phyloP scores from a whole-genome alignment of 2,329 filamentous ascomycete species.

The Hymenoscyphus linearis region DNA sequence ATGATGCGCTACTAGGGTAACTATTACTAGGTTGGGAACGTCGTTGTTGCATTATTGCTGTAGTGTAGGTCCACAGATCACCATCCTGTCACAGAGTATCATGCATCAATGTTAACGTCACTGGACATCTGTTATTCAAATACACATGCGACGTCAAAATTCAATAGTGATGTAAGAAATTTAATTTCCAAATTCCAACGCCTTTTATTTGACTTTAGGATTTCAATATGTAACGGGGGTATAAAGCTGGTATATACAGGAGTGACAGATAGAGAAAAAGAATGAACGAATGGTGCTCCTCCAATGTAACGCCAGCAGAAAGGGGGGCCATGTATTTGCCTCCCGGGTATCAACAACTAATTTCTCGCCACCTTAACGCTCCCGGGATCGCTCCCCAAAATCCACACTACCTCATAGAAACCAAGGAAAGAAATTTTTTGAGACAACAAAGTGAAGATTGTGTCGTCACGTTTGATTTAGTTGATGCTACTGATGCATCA shows the following conservation, averaged over 20 bases:
- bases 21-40: background rate
- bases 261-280: background rate
- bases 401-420: background rate
- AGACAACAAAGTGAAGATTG: constrained; percentile 5
- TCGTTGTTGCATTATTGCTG: background rate
- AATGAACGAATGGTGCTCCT: background rate
- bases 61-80: background rate
- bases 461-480: background rate
- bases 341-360: constrained; percentile 4
- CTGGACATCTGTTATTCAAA: background rate
- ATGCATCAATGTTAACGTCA: background rate
- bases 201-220: background rate
- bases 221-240: background rate
- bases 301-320: background rate
- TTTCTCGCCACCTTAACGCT: background rate
- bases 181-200: background rate
- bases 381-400: background rate
- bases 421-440: background rate
- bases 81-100: background rate
- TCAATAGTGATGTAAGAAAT: background rate
- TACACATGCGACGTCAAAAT: background rate
- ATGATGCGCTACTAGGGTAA: background rate
- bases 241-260: background rate
- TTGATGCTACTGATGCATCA: constrained; percentile 25
- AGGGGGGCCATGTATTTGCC: background rate